Percentiles rank a stretch among this genome's conserved stretches.
phyloP scores from a whole-genome alignment of 2,329 filamentous ascomycete genomes.

The Malbranchea cinnamomea region DNA sequence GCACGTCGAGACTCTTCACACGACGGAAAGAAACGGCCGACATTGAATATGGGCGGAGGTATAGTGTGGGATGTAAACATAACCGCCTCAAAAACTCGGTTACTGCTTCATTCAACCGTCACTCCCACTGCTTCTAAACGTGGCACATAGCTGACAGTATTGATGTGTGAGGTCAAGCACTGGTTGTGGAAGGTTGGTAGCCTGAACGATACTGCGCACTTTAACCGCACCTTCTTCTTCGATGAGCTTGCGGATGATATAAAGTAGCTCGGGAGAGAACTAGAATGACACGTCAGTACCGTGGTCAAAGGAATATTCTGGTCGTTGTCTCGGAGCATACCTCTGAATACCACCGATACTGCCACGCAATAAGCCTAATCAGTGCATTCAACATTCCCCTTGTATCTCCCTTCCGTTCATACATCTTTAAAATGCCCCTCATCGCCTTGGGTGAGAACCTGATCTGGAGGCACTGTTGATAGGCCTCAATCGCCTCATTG shows the following conservation, averaged over 20 bases:
- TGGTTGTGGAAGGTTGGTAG: slow-evolving; percentile 81
- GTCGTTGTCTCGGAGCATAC: slow-evolving; percentile 22
- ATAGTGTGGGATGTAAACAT: too few relatives aligned
- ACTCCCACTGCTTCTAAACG: slow-evolving; percentile 85
- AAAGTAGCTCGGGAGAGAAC: slow-evolving; percentile 85
- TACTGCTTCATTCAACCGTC: slow-evolving; percentile 47
- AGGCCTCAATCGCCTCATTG: slow-evolving; percentile 86
- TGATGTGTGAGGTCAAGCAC: slow-evolving; percentile 92
- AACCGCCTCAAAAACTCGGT: slow-evolving; percentile 1
- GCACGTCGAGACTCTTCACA: too few relatives aligned
- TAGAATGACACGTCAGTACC: slow-evolving; percentile 15
- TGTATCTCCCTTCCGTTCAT: slow-evolving; percentile 64
- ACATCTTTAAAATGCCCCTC: slow-evolving; percentile 64
- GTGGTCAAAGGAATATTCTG: not conserved
- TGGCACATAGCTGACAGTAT: slow-evolving; percentile 86
- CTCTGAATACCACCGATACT: slow-evolving; percentile 98
- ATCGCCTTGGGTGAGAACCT: slow-evolving; percentile 91
- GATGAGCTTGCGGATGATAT: slow-evolving; percentile 78
- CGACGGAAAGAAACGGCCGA: too few relatives aligned
- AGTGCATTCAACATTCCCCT: slow-evolving; percentile 70
- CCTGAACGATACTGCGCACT: slow-evolving; percentile 91
- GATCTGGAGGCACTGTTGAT: slow-evolving; percentile 70
- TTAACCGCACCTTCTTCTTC: slow-evolving; percentile 97
- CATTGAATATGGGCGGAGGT: too few relatives aligned
- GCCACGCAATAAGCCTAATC: slow-evolving; percentile 89